phyloP scores from a whole-genome alignment of 2,329 filamentous ascomycete genomes.

The Calcarisporium arbuscula region DNA sequence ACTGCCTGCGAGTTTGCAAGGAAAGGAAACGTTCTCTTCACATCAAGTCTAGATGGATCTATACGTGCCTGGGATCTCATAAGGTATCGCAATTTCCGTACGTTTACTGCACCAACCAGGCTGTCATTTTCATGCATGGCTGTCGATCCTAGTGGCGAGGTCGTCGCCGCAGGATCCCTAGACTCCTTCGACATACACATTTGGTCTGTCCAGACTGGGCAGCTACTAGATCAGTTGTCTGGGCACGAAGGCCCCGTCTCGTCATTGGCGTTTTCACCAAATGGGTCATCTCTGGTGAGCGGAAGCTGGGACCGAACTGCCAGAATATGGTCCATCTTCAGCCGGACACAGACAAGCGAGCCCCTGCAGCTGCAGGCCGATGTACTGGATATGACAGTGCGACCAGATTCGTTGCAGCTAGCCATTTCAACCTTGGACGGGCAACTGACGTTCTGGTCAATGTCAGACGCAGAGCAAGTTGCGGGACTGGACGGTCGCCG shows the following conservation, averaged over 20 bases:
- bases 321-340: constrained; percentile 93
- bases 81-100: constrained; percentile 92
- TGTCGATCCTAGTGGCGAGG: constrained; percentile 94
- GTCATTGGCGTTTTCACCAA: constrained; percentile 79
- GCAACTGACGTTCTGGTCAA: constrained; percentile 90
- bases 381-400: constrained; percentile 76
- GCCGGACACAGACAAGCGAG: constrained; percentile 88
- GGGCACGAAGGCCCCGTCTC: constrained; percentile 94
- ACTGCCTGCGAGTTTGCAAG: constrained; percentile 94
- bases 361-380: constrained; percentile 89
- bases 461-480: constrained; percentile 80
- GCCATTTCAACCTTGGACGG: constrained; percentile 91
- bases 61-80: constrained; percentile 94
- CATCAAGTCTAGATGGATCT: constrained; percentile 88
- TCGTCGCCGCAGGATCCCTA: constrained; percentile 88
- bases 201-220: constrained; percentile 97
- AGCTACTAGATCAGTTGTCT: constrained; percentile 81
- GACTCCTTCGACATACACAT: constrained; percentile 98
- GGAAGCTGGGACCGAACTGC: constrained; percentile 97
- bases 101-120: constrained; percentile 88
- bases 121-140: constrained; percentile 91
- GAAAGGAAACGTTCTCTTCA: constrained; percentile 92
- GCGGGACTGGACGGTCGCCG: constrained; percentile 82
- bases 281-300: constrained; percentile 76
- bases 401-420: constrained; percentile 85